Evolutionary conservation across 2,329 filamentous ascomycete species (phyloP).

Genomic region (Sphaerulina vaccinii): DNA sequence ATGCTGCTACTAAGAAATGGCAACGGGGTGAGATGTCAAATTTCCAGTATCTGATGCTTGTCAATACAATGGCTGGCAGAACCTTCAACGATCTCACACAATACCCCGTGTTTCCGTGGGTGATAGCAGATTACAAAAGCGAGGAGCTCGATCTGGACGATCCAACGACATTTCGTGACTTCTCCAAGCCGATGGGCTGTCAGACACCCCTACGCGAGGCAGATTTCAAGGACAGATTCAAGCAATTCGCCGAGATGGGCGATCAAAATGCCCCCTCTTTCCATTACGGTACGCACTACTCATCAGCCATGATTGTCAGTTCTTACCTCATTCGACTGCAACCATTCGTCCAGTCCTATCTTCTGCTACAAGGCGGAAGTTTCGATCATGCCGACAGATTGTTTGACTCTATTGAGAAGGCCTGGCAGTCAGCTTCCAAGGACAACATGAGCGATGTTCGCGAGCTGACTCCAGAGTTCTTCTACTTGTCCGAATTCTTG

Average conservation of each 20-base stretch:
- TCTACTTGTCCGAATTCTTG: conserved; percentile 91
- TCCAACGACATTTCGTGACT: conserved; percentile 80
- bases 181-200: conserved; percentile 95
- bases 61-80: conserved; percentile 94
- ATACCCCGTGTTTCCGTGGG: conserved; percentile 97
- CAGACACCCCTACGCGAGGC: conserved; percentile 74
- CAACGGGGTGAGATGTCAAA: conserved; percentile 93
- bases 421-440: conserved; percentile 85
- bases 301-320: conserved; percentile 97
- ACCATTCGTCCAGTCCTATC: conserved; percentile 93
- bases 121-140: conserved; percentile 92
- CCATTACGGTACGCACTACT: conserved; percentile 98
- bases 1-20: conserved; percentile 86
- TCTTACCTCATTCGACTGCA: conserved; percentile 94
- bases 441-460: conserved; percentile 92
- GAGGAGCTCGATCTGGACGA: conserved; percentile 85
- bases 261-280: conserved; percentile 75
- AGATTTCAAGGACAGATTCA: conserved; percentile 81
- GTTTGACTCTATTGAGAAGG: conserved; percentile 87
- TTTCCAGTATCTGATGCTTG: conserved; percentile 97
- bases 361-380: conserved; percentile 88
- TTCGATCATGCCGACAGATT: conserved; percentile 95
- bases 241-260: conserved; percentile 85
- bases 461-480: conserved; percentile 95
- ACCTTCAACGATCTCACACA: conserved; percentile 98